A percentile compares a stretch with the other conserved stretches of the same genome.
Evolutionary conservation across 1,139 yeast genomes (phyloP).

Genomic region (Saccharomyces hybrid): DNA sequence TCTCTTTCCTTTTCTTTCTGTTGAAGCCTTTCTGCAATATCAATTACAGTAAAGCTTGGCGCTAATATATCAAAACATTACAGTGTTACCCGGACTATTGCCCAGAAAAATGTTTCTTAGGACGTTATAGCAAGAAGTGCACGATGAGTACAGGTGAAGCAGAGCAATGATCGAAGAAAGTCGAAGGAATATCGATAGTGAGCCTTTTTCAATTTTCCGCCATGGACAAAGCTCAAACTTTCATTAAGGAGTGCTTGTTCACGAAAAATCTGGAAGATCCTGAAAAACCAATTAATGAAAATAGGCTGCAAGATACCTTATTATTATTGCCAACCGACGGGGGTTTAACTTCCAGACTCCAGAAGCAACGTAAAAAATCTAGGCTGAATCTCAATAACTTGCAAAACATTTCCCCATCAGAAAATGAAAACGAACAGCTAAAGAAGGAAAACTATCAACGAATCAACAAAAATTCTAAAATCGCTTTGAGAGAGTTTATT

Average conservation of each 20-base stretch:
- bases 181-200: not conserved
- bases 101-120: not conserved
- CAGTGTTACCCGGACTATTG: not conserved
- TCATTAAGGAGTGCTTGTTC: slow-evolving; percentile 25
- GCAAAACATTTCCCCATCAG: slow-evolving; percentile 2
- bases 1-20: no score
- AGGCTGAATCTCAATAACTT: slow-evolving; percentile 14
- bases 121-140: not conserved
- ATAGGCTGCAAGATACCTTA: slow-evolving; percentile 25
- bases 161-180: not conserved
- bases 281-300: slow-evolving; percentile 27
- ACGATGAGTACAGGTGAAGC: not conserved
- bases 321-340: slow-evolving; percentile 31
- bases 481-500: slow-evolving; percentile 24
- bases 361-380: slow-evolving; percentile 12
- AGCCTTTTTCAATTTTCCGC: not conserved
- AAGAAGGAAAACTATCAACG: slow-evolving; percentile 16
- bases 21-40: no score
- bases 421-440: slow-evolving; percentile 1
- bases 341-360: slow-evolving; percentile 21
- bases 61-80: not conserved
- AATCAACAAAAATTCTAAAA: slow-evolving; percentile 26
- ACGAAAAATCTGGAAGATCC: slow-evolving; percentile 27
- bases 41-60: no score
- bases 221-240: slow-evolving; percentile 28